phyloP scores from a whole-genome alignment of 345 rosid species.

The Acer saccharum region DNA sequence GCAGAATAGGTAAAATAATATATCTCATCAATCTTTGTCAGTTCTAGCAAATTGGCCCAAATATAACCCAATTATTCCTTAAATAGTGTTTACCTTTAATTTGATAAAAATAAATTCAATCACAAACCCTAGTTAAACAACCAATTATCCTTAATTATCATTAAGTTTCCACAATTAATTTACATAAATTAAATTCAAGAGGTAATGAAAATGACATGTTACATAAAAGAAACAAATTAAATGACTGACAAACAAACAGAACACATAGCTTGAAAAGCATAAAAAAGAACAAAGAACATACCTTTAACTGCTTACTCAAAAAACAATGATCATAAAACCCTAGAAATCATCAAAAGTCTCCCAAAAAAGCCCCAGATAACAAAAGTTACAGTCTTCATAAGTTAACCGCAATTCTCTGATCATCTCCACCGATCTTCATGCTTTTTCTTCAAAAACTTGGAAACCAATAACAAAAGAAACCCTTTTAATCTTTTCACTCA shows the following conservation, averaged over 20 bases:
- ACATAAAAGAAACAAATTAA: slow-evolving; percentile 14
- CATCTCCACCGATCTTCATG: slow-evolving; percentile 36
- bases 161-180: background rate
- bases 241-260: slow-evolving; percentile 3
- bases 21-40: slow-evolving; percentile 20
- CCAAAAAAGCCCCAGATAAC: slow-evolving; percentile 6
- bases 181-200: slow-evolving; percentile 10
- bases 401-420: slow-evolving; percentile 17
- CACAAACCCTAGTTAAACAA: slow-evolving; percentile 16
- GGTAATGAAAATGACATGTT: slow-evolving; percentile 4
- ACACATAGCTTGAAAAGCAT: slow-evolving; percentile 12
- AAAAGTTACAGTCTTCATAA: slow-evolving; percentile 18
- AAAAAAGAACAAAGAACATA: slow-evolving; percentile 14
- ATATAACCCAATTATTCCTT: slow-evolving; percentile 6
- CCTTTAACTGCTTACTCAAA: slow-evolving; percentile 18
- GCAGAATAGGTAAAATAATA: background rate
- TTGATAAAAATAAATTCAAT: slow-evolving; percentile 5
- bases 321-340: slow-evolving; percentile 32
- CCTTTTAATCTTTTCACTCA: slow-evolving; percentile 28
- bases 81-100: background rate
- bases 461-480: slow-evolving; percentile 4
- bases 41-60: slow-evolving; percentile 7
- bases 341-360: slow-evolving; percentile 32
- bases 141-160: background rate
- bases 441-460: background rate